Evolutionary conservation across 768 basidiomycete genomes (phyloP), one percentile per base, ranked within the genome.

Genomic region (Fomitopsis serialis): DNA sequence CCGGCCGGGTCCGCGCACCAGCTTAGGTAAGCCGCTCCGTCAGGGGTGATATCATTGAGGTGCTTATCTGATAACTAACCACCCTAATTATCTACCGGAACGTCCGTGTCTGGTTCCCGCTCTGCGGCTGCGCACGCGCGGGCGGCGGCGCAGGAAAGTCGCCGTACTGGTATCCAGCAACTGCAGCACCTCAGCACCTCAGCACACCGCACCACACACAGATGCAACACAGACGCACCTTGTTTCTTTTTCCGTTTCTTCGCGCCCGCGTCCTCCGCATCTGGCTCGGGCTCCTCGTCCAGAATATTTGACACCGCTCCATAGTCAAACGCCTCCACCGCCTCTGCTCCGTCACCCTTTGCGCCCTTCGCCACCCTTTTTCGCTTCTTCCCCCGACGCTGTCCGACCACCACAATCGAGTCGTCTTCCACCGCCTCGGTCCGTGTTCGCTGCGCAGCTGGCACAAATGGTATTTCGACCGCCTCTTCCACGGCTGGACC

Each of bases 381-480:
- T 37, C 81, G 76, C 64, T 87, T 87, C 72, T 82, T 83, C 64
- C 78, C 74, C 49, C 77, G 72, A 19, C 72, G 64, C 62, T 85
- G 82, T 7, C 88, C 88, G 17, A 90, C 87, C 13, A 87, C 76
- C 6, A 91, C 80, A 49, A 92, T 84, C 1, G 80, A 73, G 62
- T 89, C 89, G 43, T 84, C 81, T 29, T 70, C 70, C 19, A 65
- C 66, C 24, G 62, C 65, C 32, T 63, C 37, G 36, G 63, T 67
- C 19, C 63, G 52, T 47, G 63, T 64, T 21, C 92, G 80, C 61
- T 83, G 77, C 0, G 79, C 68, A 1, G 81, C 77, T 45, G 91
- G 91, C 9, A 95, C 75, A 58, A 85, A 95, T 1, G 92, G 83
- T 7, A 93, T 79, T 67, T 92, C 90, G 34, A 81, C 77, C 50